These are phyloP conservation scores for Kregervanrija pseudodelftensis DNA, from an alignment of 805 yeast species.

Conservation along the genomic window DNA sequence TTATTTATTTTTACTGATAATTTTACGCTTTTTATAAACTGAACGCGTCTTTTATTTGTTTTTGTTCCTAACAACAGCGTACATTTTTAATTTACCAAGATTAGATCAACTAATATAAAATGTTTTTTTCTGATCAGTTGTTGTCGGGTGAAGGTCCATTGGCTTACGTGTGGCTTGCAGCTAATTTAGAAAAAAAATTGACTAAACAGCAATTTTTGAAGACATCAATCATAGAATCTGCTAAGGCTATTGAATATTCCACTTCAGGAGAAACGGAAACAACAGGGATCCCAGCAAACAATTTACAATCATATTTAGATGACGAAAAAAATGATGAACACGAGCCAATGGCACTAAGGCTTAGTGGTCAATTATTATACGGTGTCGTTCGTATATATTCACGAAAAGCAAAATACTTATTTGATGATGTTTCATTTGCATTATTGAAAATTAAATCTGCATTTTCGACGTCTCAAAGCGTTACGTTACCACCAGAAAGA, in stretches of 20 bases:
- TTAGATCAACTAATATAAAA: slow-evolving; percentile 8
- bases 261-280: slow-evolving; percentile 5
- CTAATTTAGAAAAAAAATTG: slow-evolving; percentile 74
- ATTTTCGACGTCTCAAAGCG: slow-evolving; percentile 42
- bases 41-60: neutral
- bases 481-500: slow-evolving; percentile 52
- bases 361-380: slow-evolving; percentile 78
- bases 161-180: slow-evolving; percentile 90
- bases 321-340: slow-evolving; percentile 9
- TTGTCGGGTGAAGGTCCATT: slow-evolving; percentile 72
- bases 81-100: neutral
- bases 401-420: slow-evolving; percentile 71
- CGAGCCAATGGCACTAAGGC: slow-evolving; percentile 67
- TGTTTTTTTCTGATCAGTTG: slow-evolving; percentile 46
- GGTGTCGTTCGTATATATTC: slow-evolving; percentile 87
- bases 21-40: neutral
- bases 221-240: slow-evolving; percentile 63
- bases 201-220: slow-evolving; percentile 65
- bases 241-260: slow-evolving; percentile 53
- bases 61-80: neutral
- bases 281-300: neutral
- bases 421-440: slow-evolving; percentile 79
- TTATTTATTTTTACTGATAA: neutral
- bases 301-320: neutral
- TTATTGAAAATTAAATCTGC: slow-evolving; percentile 63